phyloP scores from a whole-genome alignment of 2,329 filamentous ascomycete genomes.

The Elsinoe ampelina region DNA sequence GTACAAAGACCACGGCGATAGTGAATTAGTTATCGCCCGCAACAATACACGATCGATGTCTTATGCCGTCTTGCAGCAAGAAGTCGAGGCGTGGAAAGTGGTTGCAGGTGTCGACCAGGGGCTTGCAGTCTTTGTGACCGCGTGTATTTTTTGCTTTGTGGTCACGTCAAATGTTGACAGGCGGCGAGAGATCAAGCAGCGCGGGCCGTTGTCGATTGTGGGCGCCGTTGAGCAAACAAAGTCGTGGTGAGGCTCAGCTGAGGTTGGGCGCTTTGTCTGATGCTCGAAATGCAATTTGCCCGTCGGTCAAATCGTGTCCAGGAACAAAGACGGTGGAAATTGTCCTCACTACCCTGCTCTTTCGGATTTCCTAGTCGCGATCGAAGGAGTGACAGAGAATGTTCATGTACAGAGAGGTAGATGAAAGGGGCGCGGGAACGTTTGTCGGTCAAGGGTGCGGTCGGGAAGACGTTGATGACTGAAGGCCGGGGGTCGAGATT shows the following conservation, averaged over 20 bases:
- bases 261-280: slow-evolving; percentile 4
- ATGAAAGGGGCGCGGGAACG: slow-evolving; percentile 12
- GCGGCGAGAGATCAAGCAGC: neutral
- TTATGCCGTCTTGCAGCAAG: slow-evolving; percentile 9
- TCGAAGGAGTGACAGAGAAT: neutral
- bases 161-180: slow-evolving; percentile 11
- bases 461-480: neutral
- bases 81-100: slow-evolving; percentile 4
- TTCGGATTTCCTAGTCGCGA: neutral
- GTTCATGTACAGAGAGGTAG: neutral
- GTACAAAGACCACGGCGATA: neutral
- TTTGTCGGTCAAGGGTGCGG: slow-evolving; percentile 5
- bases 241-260: neutral
- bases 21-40: neutral
- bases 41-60: neutral
- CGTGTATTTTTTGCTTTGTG: slow-evolving; percentile 11
- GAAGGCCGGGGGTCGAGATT: slow-evolving; percentile 10
- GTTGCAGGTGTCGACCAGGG: slow-evolving; percentile 1
- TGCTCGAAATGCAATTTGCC: neutral
- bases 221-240: slow-evolving; percentile 7
- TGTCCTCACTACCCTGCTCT: neutral
- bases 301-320: neutral
- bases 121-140: slow-evolving; percentile 8
- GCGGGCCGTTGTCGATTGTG: slow-evolving; percentile 6
- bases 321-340: slow-evolving; percentile 9